Evolutionary conservation across 495 filamentous ascomycete species (phyloP), one percentile per base, ranked within the genome.

Genomic region (Daldinia loculata): DNA sequence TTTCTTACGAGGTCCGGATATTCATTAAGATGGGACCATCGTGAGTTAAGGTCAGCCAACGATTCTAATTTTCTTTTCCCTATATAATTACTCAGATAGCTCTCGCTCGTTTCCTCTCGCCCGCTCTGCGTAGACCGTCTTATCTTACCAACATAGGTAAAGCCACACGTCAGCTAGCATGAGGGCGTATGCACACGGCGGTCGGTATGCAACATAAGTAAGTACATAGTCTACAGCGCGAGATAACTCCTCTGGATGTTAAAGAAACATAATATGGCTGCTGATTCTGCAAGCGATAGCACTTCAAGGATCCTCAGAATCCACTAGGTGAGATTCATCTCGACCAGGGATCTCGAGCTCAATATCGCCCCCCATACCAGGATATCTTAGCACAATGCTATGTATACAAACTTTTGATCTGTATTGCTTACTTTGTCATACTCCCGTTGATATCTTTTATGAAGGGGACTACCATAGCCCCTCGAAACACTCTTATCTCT

Each of bases 81-180:
- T 48, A 19, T 24, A 48, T 11, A 22, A 4, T 41, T 41, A 8
- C 6, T 17, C 29, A 55, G 52, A 19, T 6, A 30, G n/a, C 19
- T 55, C 61, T 26, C 11, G 6, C 61, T 26, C 11, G 6, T 38
- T 39, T 38, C 51, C 51, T 55, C 26, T 32, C 29, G 30, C 27
- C n/a, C 22, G 19, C 45, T 32, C 26, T 41, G 34, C 26, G 22
- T 52, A 59, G 8, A 22, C 30, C 55, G 4, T 59, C 43, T 58
- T 29, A 58, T 66, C 53, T 52, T 59, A 59, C 62, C 39, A 34
- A 34, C 30, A 24, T 38, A 39, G 30, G 6, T 41, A 59, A 41
- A 59, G 22, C 53, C 63, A 59, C 55, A 56, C 43, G 55, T 66
- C 55, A 66, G 55, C 55, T 26, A 41, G 55, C 53, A 59, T 66